Evolutionary conservation across 129 eudicot species (phyloP).

Genomic region (Arctium lappa): DNA sequence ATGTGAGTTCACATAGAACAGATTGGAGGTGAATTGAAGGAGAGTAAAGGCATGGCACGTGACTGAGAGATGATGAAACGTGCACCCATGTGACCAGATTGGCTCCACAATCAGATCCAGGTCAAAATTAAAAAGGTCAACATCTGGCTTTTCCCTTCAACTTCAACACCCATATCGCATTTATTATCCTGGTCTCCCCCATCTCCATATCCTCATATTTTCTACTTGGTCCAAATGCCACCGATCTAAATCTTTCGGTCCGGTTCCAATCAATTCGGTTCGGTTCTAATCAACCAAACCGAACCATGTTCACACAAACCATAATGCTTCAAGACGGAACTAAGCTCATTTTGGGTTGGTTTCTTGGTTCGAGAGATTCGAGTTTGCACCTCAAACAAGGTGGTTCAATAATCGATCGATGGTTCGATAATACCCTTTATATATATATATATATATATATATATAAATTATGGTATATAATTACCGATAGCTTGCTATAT

Average conservation of each 20-base stretch:
- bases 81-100: constrained; percentile 28
- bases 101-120: constrained; percentile 8
- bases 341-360: no score
- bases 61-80: constrained; percentile 16
- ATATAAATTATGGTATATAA: not conserved
- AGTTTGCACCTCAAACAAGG: not conserved
- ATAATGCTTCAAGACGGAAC: not conserved
- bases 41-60: constrained; percentile 28
- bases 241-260: not conserved
- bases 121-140: constrained; percentile 9
- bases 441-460: not conserved
- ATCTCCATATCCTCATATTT: not conserved
- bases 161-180: constrained; percentile 18
- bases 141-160: not conserved
- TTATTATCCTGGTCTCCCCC: constrained; percentile 19
- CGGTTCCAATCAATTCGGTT: not conserved
- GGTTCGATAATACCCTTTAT: not conserved
- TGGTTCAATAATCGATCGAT: not conserved
- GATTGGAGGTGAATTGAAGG: not conserved
- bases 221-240: not conserved
- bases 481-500: not conserved
- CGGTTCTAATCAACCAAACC: not conserved
- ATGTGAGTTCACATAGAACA: not conserved
- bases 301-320: not conserved
- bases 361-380: not conserved